Evolutionary conservation across 176 grass and related monocot species (phyloP), one percentile per base, ranked within the genome.

Genomic region (Elymus sibiricus): DNA sequence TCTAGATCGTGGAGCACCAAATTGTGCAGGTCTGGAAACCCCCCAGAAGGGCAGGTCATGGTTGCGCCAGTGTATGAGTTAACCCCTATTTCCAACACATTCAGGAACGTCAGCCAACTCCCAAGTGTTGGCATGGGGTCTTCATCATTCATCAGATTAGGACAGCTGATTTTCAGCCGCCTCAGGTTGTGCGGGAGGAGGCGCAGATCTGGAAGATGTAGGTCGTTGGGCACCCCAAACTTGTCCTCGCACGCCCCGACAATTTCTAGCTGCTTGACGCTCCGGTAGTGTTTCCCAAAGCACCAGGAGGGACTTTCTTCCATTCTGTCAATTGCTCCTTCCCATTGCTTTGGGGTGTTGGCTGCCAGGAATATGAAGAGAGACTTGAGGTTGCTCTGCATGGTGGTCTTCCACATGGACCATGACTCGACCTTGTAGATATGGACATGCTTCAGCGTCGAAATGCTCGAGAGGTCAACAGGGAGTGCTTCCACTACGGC

Each of bases 101-200:
- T 79, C 35, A 79, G 77, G 35, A 63, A 28, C 35, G 8, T 15
- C 6, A 63, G 35, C 35, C 35, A 63, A 9, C 58, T 42, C 58
- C 56, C 77, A 63, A 79, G n/a, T 42, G 58, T 43, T 17, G 77
- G 58, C 58, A 79, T 63, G n/a, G 77, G 77, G 35, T 79, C 77
- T 79, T 79, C 35, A 28, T 43, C 77, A 79, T 79, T 79, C 77
- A 79, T n/a, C n/a, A 79, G 62, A 63, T 79, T 79, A 79, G 77
- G 77, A 42, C 77, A 79, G 8, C 35, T 63, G 11, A 79, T 19
- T 43, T 79, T 79, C n/a, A 63, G 77, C 77, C 35, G 14, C 63
- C 38, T 43, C 7, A 79, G 35, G 35, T 63, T 79, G 35, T 43
- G 77, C 2, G 77, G 77, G 56, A 79, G 35, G 58, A 63, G 38